Evolutionary conservation across 805 yeast species (phyloP), one percentile per base, ranked within the genome.

Genomic region (Yarrowia osloensis): DNA sequence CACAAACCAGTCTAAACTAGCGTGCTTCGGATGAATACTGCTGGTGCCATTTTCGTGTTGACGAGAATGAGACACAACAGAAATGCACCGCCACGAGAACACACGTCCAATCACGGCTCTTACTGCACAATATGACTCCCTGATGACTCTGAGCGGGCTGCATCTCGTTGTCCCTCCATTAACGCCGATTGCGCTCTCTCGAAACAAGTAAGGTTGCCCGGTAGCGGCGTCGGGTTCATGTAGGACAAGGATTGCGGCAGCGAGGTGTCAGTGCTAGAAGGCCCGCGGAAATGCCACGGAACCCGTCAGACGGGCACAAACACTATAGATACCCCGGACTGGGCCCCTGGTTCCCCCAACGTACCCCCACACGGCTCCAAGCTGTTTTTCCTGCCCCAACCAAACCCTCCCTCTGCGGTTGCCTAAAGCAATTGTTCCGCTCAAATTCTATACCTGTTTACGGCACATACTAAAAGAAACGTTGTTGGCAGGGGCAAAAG

Each of bases 141-240:
- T 33, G 26, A 13, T 44, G 50, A 44, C 50, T 24, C 26, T 13
- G 13, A 2, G n/a, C 13, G n/a, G 13, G 50, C 50, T 44, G 54
- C 54, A 47, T 49, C 37, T 49, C 26, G 6, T 13, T 5, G 26
- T 28, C 35, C 4, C 28, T 29, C n/a, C 22, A 19, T 19, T 49
- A 11, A 28, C 55, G 55, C 55, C 55, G 55, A 49, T 49, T 29
- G 37, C 55, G 55, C 55, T 49, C 35, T 28, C n/a, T 35, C 35
- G 11, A 35, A 5, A 35, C 35, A 33, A 33, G 19, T 46, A 42
- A 15, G 26, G 26, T 42, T 42, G 47, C 29, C 31, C 50, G 50
- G 50, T 24, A 44, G 6, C 29, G 29, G 31, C n/a, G n/a, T n/a
- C n/a, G n/a, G n/a, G n/a, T n/a, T n/a, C n/a, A n/a, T n/a, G n/a